Conservation (phyloP, 2,329 filamentous ascomycete genomes). For the Bipolaris sorokiniana region DNA sequence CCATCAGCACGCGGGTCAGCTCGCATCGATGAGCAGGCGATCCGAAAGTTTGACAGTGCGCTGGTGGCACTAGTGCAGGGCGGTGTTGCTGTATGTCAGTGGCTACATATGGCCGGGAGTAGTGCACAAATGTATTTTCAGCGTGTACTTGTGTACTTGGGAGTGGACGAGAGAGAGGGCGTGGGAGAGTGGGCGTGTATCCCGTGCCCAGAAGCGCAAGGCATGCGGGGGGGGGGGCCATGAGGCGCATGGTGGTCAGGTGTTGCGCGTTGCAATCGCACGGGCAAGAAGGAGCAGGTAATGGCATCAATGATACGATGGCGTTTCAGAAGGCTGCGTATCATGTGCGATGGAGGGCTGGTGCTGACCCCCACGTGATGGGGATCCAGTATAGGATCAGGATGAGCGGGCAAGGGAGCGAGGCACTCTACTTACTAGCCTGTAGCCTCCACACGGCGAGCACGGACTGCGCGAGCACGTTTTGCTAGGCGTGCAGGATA, state of each 20-base stretch:
- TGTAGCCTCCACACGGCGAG: not conserved
- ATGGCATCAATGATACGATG: constrained; percentile 2
- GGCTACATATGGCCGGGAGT: no score
- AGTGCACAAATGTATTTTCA: no score
- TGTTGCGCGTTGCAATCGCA: not conserved
- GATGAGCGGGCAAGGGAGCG: no score
- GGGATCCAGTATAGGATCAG: not conserved
- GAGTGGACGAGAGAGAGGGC: no score
- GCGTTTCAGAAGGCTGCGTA: constrained; percentile 10
- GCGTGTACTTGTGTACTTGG: no score
- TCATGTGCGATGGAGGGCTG: constrained; percentile 1
- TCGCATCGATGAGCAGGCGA: constrained; percentile 1
- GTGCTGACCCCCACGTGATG: constrained; percentile 13
- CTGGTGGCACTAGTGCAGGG: not conserved
- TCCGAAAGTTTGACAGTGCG: not conserved
- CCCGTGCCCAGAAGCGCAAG: constrained; percentile 2
- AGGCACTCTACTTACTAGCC: no score
- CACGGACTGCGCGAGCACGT: constrained; percentile 15
- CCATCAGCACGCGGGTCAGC: constrained; percentile 7
- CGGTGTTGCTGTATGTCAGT: no score
- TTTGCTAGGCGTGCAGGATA: constrained; percentile 13
- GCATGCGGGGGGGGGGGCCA: constrained; percentile 8
- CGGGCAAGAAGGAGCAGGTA: not conserved
- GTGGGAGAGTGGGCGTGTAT: no score
- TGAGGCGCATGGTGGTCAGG: constrained; percentile 5